Conservation (phyloP, 352 stramenopile species). For the Saprolegnia parasitica region DNA sequence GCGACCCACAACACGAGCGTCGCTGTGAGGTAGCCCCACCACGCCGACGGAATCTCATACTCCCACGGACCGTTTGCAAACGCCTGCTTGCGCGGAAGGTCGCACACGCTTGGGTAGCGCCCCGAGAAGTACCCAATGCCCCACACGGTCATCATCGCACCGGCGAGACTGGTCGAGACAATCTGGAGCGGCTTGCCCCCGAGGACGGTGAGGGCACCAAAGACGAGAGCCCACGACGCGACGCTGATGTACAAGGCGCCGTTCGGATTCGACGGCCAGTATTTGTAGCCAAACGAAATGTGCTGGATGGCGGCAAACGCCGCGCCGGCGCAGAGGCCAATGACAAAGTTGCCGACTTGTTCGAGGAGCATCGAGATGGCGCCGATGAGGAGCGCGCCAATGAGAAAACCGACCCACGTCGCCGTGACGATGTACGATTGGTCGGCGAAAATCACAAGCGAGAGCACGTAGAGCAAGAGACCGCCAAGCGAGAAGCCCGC, state of each 20-base stretch:
- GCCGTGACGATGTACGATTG: constrained; percentile 38
- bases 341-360: constrained; percentile 43
- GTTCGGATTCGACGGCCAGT: constrained; percentile 41
- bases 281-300: constrained; percentile 38
- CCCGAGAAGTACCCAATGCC: constrained; percentile 61
- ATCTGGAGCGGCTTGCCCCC: constrained; percentile 43
- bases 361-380: constrained; percentile 38
- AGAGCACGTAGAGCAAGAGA: constrained; percentile 48
- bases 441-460: constrained; percentile 35
- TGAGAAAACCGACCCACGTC: constrained; percentile 45
- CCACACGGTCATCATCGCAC: constrained; percentile 44
- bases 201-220: constrained; percentile 37
- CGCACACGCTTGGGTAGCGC: constrained; percentile 51
- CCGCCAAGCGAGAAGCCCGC: constrained; percentile 63
- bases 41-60: constrained; percentile 46
- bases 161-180: constrained; percentile 44
- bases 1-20: constrained; percentile 47
- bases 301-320: constrained; percentile 43
- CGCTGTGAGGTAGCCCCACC: constrained; percentile 61
- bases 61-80: constrained; percentile 36
- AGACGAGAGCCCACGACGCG: constrained; percentile 37
- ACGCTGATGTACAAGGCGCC: constrained; percentile 43
- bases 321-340: constrained; percentile 36
- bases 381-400: constrained; percentile 37
- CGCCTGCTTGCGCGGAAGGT: constrained; percentile 40